Conservation (phyloP, 2,329 filamentous ascomycete genomes). For the Arthrobotrys iridis region DNA sequence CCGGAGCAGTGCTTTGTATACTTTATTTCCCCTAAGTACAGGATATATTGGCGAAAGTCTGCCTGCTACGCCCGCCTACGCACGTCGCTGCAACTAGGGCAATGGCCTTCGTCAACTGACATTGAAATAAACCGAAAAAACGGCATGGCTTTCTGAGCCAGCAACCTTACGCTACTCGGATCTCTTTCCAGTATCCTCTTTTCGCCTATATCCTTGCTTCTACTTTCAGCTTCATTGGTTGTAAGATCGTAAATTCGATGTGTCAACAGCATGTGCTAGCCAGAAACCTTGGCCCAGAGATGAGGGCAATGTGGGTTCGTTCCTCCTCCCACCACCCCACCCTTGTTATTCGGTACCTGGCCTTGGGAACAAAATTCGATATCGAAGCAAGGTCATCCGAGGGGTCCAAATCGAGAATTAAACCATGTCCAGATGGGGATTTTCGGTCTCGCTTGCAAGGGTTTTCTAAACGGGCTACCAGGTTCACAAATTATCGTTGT, state of each 20-base stretch:
- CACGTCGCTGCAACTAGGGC: constrained; percentile 36
- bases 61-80: constrained; percentile 22
- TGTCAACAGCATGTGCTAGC: constrained; percentile 45
- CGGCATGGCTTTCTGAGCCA: constrained; percentile 52
- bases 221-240: constrained; percentile 50
- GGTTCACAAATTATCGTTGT: constrained; percentile 43
- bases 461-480: constrained; percentile 51
- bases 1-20: constrained; percentile 22
- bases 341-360: constrained; percentile 53
- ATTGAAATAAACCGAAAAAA: constrained; percentile 53
- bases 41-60: neutral
- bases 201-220: constrained; percentile 52
- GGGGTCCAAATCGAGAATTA: constrained; percentile 52
- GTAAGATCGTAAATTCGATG: constrained; percentile 52
- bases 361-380: constrained; percentile 48
- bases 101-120: constrained; percentile 44
- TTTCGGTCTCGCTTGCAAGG: constrained; percentile 52
- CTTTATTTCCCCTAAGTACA: constrained; percentile 1
- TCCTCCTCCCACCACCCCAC: constrained; percentile 26
- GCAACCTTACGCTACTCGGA: constrained; percentile 31
- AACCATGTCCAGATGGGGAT: constrained; percentile 53
- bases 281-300: constrained; percentile 25
- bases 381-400: constrained; percentile 48
- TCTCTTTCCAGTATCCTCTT: constrained; percentile 52
- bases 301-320: constrained; percentile 39